Evolutionary conservation across 2,329 filamentous ascomycete species (phyloP).

Genomic region (Fusarium caatingaense): DNA sequence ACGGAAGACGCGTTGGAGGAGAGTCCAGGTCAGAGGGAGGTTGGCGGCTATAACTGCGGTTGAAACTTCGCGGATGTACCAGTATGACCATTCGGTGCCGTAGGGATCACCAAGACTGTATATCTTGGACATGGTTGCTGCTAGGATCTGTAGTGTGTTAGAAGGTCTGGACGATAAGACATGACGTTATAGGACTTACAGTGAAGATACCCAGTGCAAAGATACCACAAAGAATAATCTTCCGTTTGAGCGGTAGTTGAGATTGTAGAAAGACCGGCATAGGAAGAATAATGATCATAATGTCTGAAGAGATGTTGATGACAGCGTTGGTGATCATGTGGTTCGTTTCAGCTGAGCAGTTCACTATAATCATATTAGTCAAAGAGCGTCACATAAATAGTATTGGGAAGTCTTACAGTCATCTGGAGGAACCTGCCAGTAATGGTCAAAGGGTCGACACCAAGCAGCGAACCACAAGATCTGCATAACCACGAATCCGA

Average conservation of each 20-base stretch:
- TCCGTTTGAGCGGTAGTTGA: constrained; percentile 61
- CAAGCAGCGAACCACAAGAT: constrained; percentile 61
- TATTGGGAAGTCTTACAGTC: constrained; percentile 49
- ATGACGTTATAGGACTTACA: constrained; percentile 38
- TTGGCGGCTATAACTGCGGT: constrained; percentile 59
- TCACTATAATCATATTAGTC: constrained; percentile 14
- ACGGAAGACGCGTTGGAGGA: constrained; percentile 54
- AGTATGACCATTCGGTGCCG: constrained; percentile 55
- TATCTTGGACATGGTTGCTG: constrained; percentile 51
- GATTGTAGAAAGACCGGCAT: constrained; percentile 63
- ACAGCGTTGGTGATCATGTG: constrained; percentile 68
- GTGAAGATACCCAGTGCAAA: constrained; percentile 60
- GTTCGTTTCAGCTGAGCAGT: constrained; percentile 64
- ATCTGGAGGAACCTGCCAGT: constrained; percentile 59
- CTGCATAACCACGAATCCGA: constrained; percentile 60
- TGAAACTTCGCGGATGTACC: constrained; percentile 60
- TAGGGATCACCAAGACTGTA: constrained; percentile 57
- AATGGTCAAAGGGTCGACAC: constrained; percentile 64
- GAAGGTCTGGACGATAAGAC: rapidly evolving
- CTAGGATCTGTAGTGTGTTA: constrained; percentile 24
- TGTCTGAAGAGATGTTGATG: constrained; percentile 69
- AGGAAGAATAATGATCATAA: constrained; percentile 67
- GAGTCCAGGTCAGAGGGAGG: constrained; percentile 57
- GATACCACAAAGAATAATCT: constrained; percentile 60
- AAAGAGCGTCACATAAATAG: rapidly evolving